A percentile compares a stretch with the other conserved stretches of the same genome.
Conservation (phyloP, 2,329 filamentous ascomycete genomes). For the Claviceps purpurea region DNA sequence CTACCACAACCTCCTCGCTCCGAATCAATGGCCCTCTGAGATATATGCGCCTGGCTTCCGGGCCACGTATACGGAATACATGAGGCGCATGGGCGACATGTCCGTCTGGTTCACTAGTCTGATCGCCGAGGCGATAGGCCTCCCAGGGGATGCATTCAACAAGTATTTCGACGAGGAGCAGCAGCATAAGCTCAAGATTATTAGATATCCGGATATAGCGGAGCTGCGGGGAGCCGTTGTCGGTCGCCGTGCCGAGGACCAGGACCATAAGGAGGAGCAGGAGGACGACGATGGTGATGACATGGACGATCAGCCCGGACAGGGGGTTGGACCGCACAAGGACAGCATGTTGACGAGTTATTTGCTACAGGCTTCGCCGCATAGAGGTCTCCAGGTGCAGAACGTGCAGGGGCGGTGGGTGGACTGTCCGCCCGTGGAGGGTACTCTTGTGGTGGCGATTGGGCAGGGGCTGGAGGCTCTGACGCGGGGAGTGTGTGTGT, state of each 20-base stretch:
- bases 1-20: conserved; percentile 65
- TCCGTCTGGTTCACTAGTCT: conserved; percentile 64
- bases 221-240: conserved; percentile 31
- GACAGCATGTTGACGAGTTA: conserved; percentile 76
- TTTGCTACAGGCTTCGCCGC: conserved; percentile 64
- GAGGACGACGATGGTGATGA: conserved; percentile 11
- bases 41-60: conserved; percentile 53
- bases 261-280: no score
- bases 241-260: no score
- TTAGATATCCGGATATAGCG: conserved; percentile 68
- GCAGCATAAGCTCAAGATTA: conserved; percentile 84
- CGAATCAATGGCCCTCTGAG: conserved; percentile 64
- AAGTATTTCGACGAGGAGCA: conserved; percentile 62
- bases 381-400: conserved; percentile 69
- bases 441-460: conserved; percentile 76
- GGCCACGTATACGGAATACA: conserved; percentile 58
- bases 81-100: conserved; percentile 58
- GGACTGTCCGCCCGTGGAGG: conserved; percentile 61
- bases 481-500: conserved; percentile 68
- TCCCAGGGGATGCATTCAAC: conserved; percentile 56
- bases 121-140: conserved; percentile 70
- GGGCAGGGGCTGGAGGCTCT: conserved; percentile 79
- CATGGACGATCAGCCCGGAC: conserved; percentile 26
- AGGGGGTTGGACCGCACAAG: conserved; percentile 67
- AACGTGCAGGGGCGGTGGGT: conserved; percentile 70